phyloP scores from a whole-genome alignment of 495 filamentous ascomycete species.

The Penicillium goetzii region DNA sequence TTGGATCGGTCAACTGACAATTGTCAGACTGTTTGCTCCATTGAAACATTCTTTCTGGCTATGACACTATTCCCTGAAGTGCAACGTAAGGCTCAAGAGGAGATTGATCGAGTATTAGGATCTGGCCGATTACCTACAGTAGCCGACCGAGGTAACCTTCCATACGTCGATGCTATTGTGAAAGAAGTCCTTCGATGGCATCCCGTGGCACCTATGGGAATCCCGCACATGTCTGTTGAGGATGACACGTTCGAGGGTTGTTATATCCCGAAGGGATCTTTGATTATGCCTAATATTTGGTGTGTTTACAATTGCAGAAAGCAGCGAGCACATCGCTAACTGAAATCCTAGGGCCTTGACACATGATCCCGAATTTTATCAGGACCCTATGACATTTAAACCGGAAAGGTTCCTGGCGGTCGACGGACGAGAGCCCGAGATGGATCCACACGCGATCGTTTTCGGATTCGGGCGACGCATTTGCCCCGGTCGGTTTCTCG shows the following conservation, averaged over 20 bases:
- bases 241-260: conserved; percentile 58
- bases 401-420: conserved; percentile 41
- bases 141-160: conserved; percentile 37
- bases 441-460: conserved; percentile 31
- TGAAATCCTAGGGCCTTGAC: no score
- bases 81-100: conserved; percentile 55
- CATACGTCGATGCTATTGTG: conserved; percentile 47
- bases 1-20: neutral
- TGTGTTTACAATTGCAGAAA: no score
- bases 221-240: conserved; percentile 59
- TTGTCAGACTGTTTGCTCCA: conserved; percentile 22
- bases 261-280: conserved; percentile 54
- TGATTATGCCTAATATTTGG: conserved; percentile 53
- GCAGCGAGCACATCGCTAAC: no score
- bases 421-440: conserved; percentile 24
- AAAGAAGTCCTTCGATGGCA: conserved; percentile 53
- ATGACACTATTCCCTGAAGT: conserved; percentile 54
- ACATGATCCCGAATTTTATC: conserved; percentile 38
- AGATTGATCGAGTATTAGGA: conserved; percentile 58
- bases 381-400: conserved; percentile 37
- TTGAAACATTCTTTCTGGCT: conserved; percentile 49
- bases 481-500: conserved; percentile 43
- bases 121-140: conserved; percentile 29
- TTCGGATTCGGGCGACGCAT: conserved; percentile 48
- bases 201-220: conserved; percentile 44